Evolutionary conservation across 140 eudicot species (phyloP).

Genomic region (Cichorium intybus): DNA sequence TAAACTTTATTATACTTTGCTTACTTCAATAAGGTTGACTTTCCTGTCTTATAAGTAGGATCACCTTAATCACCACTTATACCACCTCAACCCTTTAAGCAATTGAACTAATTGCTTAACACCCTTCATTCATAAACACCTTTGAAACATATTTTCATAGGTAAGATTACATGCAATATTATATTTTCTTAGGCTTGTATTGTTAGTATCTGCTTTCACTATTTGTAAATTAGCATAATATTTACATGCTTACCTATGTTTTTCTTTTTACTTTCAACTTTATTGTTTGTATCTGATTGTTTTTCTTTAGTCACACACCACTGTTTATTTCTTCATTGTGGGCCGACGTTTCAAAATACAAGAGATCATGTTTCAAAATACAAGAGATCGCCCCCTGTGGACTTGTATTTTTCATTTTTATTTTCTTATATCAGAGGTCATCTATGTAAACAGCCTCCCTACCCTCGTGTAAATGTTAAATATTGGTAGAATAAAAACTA

Average conservation of each 20-base stretch:
- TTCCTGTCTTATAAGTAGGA: constrained; percentile 25
- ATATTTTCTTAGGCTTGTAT: background rate
- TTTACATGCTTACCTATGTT: no score
- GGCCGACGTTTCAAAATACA: no score
- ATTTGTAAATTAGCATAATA: no score
- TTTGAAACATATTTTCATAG: constrained; percentile 6
- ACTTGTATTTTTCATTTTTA: no score
- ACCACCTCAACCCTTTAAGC: constrained; percentile 3
- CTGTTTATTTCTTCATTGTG: no score
- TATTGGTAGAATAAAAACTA: no score
- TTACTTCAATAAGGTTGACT: constrained; percentile 37
- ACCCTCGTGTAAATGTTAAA: no score
- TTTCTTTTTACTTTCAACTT: no score
- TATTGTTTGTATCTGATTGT: background rate
- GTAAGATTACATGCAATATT: constrained; percentile 9
- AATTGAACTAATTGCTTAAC: background rate
- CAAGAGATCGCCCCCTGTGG: no score
- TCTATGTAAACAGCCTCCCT: no score
- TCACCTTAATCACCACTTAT: constrained; percentile 15
- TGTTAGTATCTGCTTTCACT: background rate
- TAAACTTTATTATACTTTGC: constrained; percentile 7
- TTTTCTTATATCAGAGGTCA: no score
- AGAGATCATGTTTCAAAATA: no score
- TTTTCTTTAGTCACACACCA: background rate
- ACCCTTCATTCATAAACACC: background rate